Evolutionary conservation across 139 green algal species (phyloP).

Genomic region (Haematococcus lacustris): DNA sequence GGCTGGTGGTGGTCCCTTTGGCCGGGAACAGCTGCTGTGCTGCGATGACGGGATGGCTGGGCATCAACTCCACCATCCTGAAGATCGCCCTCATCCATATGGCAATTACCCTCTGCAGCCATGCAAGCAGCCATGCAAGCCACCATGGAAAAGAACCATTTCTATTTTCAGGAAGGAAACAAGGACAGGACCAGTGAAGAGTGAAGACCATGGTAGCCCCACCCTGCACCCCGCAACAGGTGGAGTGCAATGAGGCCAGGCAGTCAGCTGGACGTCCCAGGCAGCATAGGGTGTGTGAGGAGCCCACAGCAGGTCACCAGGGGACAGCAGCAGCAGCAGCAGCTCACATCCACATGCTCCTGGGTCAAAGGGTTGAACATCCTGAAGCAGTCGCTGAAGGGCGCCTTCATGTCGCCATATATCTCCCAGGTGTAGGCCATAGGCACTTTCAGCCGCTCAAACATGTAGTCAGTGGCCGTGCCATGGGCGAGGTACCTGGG

Average conservation of each 20-base stretch:
- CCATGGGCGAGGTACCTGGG: slow-evolving; percentile 88
- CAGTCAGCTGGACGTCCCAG: no score
- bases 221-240: no score
- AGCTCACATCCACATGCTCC: slow-evolving; percentile 11
- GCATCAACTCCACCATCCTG: slow-evolving; percentile 56
- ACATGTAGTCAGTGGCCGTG: slow-evolving; percentile 96
- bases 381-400: slow-evolving; percentile 87
- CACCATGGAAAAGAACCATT: no score
- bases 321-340: no score
- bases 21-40: no score
- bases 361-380: slow-evolving; percentile 91
- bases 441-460: slow-evolving; percentile 56
- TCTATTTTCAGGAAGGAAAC: no score
- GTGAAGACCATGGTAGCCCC: no score
- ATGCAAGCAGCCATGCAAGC: no score
- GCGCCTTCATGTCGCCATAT: slow-evolving; percentile 76
- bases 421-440: slow-evolving; percentile 94
- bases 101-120: slow-evolving; percentile 19
- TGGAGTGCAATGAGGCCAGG: no score
- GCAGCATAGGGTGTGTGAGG: no score
- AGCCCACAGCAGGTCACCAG: no score
- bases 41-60: slow-evolving; percentile 45
- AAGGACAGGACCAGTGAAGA: no score
- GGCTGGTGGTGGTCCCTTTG: background rate
- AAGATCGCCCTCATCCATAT: slow-evolving; percentile 59